These are phyloP conservation scores for Pseudogymnoascus sp. DNA, from an alignment of 2,329 filamentous ascomycete species.

Conservation along the genomic window DNA sequence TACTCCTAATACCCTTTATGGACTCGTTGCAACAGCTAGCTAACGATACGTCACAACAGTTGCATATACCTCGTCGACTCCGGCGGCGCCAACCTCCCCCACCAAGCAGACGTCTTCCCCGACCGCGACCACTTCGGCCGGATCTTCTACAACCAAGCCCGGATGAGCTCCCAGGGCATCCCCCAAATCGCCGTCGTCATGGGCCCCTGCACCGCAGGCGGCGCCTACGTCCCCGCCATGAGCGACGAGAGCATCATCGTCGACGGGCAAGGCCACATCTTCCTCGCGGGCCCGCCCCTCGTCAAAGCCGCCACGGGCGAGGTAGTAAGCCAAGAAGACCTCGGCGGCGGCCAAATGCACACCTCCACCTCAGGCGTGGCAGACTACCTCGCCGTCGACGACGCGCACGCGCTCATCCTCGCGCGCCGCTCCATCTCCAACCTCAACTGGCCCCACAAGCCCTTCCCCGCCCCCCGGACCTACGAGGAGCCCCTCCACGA, in stretches of 20 bases:
- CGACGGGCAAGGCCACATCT: constrained; percentile 91
- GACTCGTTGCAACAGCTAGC: neutral
- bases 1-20: constrained; percentile 13
- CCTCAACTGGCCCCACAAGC: constrained; percentile 69
- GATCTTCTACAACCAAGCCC: constrained; percentile 96
- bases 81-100: constrained; percentile 86
- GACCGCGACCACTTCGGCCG: constrained; percentile 88
- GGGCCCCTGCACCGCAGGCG: constrained; percentile 93
- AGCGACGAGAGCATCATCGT: constrained; percentile 97
- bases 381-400: constrained; percentile 90
- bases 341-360: constrained; percentile 85
- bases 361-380: constrained; percentile 86
- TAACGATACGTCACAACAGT: constrained; percentile 27
- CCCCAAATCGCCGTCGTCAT: constrained; percentile 94
- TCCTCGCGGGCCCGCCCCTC: constrained; percentile 85
- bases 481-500: constrained; percentile 75
- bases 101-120: constrained; percentile 93
- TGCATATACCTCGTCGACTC: constrained; percentile 97
- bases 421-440: constrained; percentile 78
- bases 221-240: constrained; percentile 95
- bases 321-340: constrained; percentile 79
- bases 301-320: constrained; percentile 96
- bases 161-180: constrained; percentile 82
- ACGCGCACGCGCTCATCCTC: constrained; percentile 82
- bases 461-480: constrained; percentile 32